Evolutionary conservation across 2,329 filamentous ascomycete genomes (phyloP).

Genomic region (Alternaria sp.): DNA sequence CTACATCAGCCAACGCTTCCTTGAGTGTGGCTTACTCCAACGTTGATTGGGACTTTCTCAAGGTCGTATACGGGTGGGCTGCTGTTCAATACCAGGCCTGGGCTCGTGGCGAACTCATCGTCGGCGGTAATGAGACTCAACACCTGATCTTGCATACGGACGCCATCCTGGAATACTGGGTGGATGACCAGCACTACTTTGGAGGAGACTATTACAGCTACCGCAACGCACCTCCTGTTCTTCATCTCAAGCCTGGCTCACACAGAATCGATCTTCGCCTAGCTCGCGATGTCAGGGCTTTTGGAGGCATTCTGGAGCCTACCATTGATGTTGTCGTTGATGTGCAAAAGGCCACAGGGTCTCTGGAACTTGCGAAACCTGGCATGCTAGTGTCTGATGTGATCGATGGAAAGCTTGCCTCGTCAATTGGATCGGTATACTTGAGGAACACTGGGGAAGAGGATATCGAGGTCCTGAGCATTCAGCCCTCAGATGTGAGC

Average conservation of each 20-base stretch:
- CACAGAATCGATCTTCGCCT: slow-evolving; percentile 62
- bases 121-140: slow-evolving; percentile 43
- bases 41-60: slow-evolving; percentile 61
- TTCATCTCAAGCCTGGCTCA: slow-evolving; percentile 57
- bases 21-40: slow-evolving; percentile 57
- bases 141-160: slow-evolving; percentile 55
- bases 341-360: slow-evolving; percentile 25
- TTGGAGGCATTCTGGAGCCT: slow-evolving; percentile 59
- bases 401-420: slow-evolving; percentile 56
- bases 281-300: slow-evolving; percentile 62
- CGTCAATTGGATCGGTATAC: slow-evolving; percentile 56
- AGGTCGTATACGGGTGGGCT: slow-evolving; percentile 64
- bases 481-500: slow-evolving; percentile 33
- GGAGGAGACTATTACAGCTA: slow-evolving; percentile 65
- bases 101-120: slow-evolving; percentile 58
- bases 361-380: slow-evolving; percentile 42
- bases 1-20: slow-evolving; percentile 43
- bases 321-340: slow-evolving; percentile 50
- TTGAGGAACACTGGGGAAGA: slow-evolving; percentile 54
- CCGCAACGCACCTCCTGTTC: slow-evolving; percentile 56
- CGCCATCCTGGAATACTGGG: slow-evolving; percentile 59
- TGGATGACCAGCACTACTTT: slow-evolving; percentile 60
- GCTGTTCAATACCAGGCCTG: slow-evolving; percentile 66
- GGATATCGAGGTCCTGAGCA: slow-evolving; percentile 44
- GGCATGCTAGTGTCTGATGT: slow-evolving; percentile 59